Evolutionary conservation across 139 green algal genomes (phyloP), one percentile per base, ranked within the genome.

Genomic region (Trebouxia sp.): DNA sequence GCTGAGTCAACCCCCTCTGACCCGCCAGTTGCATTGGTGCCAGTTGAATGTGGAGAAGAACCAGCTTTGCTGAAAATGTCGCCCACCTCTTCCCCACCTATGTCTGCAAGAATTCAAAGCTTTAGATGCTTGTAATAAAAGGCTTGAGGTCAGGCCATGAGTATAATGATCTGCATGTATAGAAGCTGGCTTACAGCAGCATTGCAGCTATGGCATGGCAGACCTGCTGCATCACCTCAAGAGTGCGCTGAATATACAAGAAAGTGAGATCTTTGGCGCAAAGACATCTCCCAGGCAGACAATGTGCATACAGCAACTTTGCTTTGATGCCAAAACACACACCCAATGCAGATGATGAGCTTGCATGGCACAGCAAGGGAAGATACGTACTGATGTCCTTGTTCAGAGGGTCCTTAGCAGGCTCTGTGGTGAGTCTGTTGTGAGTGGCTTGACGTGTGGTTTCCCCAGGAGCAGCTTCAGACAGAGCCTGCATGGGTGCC

Each of bases 351-450:
- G n/a, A n/a, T n/a, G n/a, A n/a, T n/a, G n/a, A n/a, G n/a, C n/a
- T n/a, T n/a, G n/a, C n/a, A n/a, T n/a, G n/a, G n/a, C n/a, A n/a
- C n/a, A n/a, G n/a, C n/a, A n/a, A n/a, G n/a, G n/a, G n/a, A n/a
- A n/a, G n/a, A n/a, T 39, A 15, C 58, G 3, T 24, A 72, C 62
- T 22, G 42, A 72, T 72, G 62, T 72, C 62, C 32, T 72, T 72
- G 5, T 35, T 43, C 14, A 45, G 20, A 26, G 62, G 62, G 1
- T 72, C 62, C 20, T 72, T 72, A 37, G 62, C 62, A 45, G 62
- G 62, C 35, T 72, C 62, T 30, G 35, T 72, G 32, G 62, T 72
- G 32, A 72, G 62, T 35, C 43, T 72, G 62, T 43, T 35, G 37
- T 72, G 62, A 24, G 62, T 72, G 32, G 62, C 11, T 15, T 72